Evolutionary conservation across 441 rosid species (phyloP).

Genomic region (Adansonia gregorii): DNA sequence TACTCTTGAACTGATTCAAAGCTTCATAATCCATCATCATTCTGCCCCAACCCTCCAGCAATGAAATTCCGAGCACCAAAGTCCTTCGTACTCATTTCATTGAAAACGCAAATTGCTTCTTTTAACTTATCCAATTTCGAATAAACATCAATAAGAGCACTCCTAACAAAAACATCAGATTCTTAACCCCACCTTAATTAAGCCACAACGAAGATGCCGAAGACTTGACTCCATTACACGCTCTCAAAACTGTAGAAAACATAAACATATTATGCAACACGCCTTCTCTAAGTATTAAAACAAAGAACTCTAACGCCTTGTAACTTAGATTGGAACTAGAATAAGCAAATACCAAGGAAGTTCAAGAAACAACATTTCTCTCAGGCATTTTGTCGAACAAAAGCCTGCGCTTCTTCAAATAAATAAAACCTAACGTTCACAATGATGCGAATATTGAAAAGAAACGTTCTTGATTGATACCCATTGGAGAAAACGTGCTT

Average conservation of each 20-base stretch:
- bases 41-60: slow-evolving; percentile 73
- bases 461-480: slow-evolving; percentile 50
- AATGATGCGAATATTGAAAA: slow-evolving; percentile 47
- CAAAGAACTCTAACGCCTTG: slow-evolving; percentile 54
- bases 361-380: slow-evolving; percentile 70
- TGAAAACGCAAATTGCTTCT: slow-evolving; percentile 50
- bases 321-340: slow-evolving; percentile 40
- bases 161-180: slow-evolving; percentile 70
- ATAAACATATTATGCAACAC: slow-evolving; percentile 68
- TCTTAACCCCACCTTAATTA: slow-evolving; percentile 59
- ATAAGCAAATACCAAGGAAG: slow-evolving; percentile 66
- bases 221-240: slow-evolving; percentile 48
- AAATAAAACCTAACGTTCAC: slow-evolving; percentile 58
- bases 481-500: slow-evolving; percentile 53
- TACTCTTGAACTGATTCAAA: slow-evolving; percentile 58
- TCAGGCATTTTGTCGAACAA: slow-evolving; percentile 69
- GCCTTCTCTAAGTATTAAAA: slow-evolving; percentile 61
- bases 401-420: slow-evolving; percentile 43
- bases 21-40: slow-evolving; percentile 61
- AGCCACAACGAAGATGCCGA: slow-evolving; percentile 62
- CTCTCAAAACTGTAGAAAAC: slow-evolving; percentile 41
- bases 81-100: slow-evolving; percentile 68
- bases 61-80: slow-evolving; percentile 78
- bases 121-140: slow-evolving; percentile 57
- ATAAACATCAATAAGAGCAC: slow-evolving; percentile 73